A percentile compares a stretch with the other conserved stretches of the same genome.
Conservation (phyloP, 148 eudicot species). For the Mesembryanthemum crystallinum region DNA sequence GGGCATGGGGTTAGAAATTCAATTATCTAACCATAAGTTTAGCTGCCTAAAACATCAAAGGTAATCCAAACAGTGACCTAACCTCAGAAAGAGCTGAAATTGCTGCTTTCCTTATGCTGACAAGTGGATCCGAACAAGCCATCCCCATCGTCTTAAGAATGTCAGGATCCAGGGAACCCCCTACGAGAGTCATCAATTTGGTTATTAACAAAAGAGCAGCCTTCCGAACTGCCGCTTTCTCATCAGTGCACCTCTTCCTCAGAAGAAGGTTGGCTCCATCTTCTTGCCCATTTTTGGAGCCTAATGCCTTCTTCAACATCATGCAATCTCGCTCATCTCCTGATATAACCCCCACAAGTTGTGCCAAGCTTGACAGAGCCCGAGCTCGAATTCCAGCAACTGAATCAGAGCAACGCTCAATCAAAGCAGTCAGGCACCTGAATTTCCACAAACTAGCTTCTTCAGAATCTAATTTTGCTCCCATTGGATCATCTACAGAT, state of each 20-base stretch:
- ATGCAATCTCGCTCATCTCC: conserved; percentile 30
- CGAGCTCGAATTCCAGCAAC: conserved; percentile 77
- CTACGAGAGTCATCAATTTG: conserved; percentile 59
- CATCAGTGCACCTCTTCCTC: conserved; percentile 74
- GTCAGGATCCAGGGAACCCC: conserved; percentile 62
- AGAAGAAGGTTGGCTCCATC: conserved; percentile 51
- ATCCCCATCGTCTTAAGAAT: conserved; percentile 78
- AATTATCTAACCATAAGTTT: background rate
- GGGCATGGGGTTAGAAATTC: background rate
- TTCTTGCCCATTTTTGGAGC: conserved; percentile 34
- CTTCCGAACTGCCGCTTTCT: conserved; percentile 93
- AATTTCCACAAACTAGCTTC: conserved; percentile 55
- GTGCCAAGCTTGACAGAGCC: conserved; percentile 76
- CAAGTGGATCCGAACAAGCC: conserved; percentile 91
- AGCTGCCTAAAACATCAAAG: background rate
- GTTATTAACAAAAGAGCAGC: conserved; percentile 74
- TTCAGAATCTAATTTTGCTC: conserved; percentile 30
- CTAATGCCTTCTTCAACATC: conserved; percentile 53
- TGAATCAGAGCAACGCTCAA: conserved; percentile 74
- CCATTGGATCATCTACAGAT: conserved; percentile 39
- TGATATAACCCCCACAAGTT: conserved; percentile 51
- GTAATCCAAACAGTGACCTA: conserved; percentile 14
- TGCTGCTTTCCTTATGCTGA: conserved; percentile 93
- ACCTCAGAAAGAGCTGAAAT: conserved; percentile 94
- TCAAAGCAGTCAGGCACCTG: conserved; percentile 67